These are phyloP conservation scores for Teunomyces pallodes DNA, from an alignment of 805 yeast species.

Conservation along the genomic window DNA sequence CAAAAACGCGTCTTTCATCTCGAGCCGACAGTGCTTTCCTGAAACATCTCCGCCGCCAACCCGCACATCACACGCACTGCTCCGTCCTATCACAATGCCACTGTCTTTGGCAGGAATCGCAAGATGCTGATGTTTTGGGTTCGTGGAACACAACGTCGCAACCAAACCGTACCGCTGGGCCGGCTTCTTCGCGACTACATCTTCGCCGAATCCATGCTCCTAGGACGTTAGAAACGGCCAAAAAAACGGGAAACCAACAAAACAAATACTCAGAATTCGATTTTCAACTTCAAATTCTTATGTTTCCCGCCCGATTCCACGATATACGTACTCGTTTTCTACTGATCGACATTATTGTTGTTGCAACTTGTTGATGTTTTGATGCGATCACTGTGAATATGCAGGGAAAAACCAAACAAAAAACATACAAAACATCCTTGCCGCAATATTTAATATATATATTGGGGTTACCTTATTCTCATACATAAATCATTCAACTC, in stretches of 20 bases:
- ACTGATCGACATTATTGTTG: slow-evolving; percentile 21
- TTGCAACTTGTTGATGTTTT: background rate
- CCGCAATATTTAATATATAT: background rate
- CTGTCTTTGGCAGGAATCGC: slow-evolving; percentile 22
- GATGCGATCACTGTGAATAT: background rate
- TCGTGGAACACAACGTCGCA: slow-evolving; percentile 22
- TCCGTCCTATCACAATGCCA: slow-evolving; percentile 48
- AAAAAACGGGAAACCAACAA: background rate
- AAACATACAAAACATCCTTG: background rate
- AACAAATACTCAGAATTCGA: background rate
- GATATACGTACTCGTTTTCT: slow-evolving; percentile 25
- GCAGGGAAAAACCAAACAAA: background rate
- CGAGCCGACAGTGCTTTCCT: slow-evolving; percentile 58
- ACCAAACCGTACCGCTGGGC: slow-evolving; percentile 17
- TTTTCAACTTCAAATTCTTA: background rate
- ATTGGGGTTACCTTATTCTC: slow-evolving; percentile 19
- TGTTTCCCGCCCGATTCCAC: background rate
- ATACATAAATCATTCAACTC: slow-evolving; percentile 27
- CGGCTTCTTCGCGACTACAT: slow-evolving; percentile 14
- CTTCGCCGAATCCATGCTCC: slow-evolving; percentile 5
- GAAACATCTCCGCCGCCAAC: slow-evolving; percentile 62
- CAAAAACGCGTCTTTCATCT: slow-evolving; percentile 2
- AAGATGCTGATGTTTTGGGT: slow-evolving; percentile 19
- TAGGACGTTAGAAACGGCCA: slow-evolving; percentile 12
- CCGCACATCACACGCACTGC: slow-evolving; percentile 56